Base-by-base conservation (phyloP, 495 filamentous ascomycete species). In the Rusavskia elegans region DNA sequence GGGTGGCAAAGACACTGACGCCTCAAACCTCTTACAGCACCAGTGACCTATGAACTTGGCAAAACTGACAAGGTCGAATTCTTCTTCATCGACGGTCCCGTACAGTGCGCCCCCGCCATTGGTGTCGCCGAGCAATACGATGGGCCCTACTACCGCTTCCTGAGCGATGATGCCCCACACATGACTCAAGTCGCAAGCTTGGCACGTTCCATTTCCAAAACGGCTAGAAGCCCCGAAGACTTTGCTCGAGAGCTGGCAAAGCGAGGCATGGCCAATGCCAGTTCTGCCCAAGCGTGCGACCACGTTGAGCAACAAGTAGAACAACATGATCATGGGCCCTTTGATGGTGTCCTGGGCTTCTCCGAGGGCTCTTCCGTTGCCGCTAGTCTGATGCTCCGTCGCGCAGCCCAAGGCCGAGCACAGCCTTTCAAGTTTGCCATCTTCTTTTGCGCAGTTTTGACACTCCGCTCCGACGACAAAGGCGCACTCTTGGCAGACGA, bases 301-400 rank as follows among this genome's bases (percentile, higher is more conserved):
- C 7, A 3, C 37, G 17, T 39, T 7, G 37, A 39, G 37, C 11
- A 17, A 13, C 11, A 14, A 3, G 11, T 39, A 2, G 13, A 39
- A 9, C 11, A 13, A 39, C 37, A 39, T 39, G 3, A 3, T 23
- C 25, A 37, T 20, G 49, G 27, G 13, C 49, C 49, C 0, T 51
- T 51, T 19, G 68, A 79, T 17, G 65, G 58, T 2, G 56, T 81
- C 42, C 73, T 81, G 48, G 78, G 77, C 0, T 82, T 79, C 51
- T 81, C 78, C 0, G 79, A 82, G 53, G 80, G 80, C 19, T 79
- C 77, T 10, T 72, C 70, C 0, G 68, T 81, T 7, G 80, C 77
- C 0, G 72, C 72, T 4, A 75, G 74, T 11, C 49, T 77, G n/a
- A 55, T 77, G 32, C 57, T 76, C 0, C 72, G 37, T 19, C 21